Evolutionary conservation across 208 protist species (phyloP).

Genomic region (Spongospora subterranea): DNA sequence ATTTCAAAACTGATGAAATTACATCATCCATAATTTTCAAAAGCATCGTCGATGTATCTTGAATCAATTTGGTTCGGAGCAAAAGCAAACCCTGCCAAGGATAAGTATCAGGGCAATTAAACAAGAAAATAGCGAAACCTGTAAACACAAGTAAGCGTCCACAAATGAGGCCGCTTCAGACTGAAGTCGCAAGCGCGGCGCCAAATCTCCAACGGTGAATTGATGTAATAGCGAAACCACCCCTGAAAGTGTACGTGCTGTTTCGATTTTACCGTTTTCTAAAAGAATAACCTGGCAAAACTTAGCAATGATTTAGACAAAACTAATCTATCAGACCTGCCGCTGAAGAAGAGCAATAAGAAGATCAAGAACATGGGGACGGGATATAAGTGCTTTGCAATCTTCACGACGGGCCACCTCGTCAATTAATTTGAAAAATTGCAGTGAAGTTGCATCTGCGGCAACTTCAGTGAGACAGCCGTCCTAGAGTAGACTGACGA

Average conservation of each 20-base stretch:
- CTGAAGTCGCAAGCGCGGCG: background rate
- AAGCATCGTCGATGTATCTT: slow-evolving; percentile 26
- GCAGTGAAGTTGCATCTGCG: background rate
- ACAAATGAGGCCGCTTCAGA: background rate
- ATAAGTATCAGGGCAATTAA: background rate
- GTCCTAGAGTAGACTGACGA: background rate
- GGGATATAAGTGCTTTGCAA: background rate
- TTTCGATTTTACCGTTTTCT: background rate
- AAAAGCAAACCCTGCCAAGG: background rate
- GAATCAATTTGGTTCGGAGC: background rate
- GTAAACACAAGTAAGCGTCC: slow-evolving; percentile 42
- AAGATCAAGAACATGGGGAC: background rate
- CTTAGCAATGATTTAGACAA: background rate
- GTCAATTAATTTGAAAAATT: slow-evolving; percentile 41
- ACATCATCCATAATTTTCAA: slow-evolving; percentile 30
- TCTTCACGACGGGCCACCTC: background rate
- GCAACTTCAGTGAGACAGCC: background rate
- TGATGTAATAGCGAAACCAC: background rate
- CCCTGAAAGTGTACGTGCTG: background rate
- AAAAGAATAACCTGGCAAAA: background rate
- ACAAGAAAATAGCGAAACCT: background rate
- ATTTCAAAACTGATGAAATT: background rate
- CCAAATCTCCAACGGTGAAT: background rate
- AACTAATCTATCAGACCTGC: background rate
- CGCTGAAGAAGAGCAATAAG: background rate